These are phyloP conservation scores for Penicillium paneum DNA, from an alignment of 2,329 filamentous ascomycete genomes.

Conservation along the genomic window DNA sequence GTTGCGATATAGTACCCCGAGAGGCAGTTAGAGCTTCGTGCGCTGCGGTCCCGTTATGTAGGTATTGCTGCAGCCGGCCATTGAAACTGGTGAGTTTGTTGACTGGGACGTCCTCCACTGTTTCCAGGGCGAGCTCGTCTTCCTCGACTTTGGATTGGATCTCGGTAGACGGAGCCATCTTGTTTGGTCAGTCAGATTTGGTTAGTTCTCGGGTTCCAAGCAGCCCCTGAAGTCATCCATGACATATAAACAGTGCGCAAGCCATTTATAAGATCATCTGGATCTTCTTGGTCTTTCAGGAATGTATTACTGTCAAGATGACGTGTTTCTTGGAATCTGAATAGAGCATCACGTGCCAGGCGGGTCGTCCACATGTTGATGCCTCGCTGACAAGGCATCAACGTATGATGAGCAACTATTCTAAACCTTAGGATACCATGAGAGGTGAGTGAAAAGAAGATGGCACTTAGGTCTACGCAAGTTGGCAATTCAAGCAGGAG, in stretches of 20 bases:
- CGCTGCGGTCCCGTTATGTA: constrained; percentile 20
- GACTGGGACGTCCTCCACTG: constrained; percentile 29
- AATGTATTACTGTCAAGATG: neutral
- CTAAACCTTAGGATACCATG: neutral
- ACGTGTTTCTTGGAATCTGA: neutral
- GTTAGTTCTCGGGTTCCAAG: neutral
- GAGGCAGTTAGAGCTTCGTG: neutral
- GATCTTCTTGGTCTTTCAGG: neutral
- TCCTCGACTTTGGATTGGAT: constrained; percentile 11
- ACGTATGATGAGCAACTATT: neutral
- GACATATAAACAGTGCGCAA: neutral
- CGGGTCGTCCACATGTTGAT: neutral
- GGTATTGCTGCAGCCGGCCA: constrained; percentile 34
- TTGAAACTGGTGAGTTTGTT: constrained; percentile 37
- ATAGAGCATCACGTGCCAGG: neutral
- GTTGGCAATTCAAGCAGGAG: neutral
- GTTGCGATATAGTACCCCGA: constrained; percentile 1
- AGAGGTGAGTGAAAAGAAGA: neutral
- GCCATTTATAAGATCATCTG: neutral
- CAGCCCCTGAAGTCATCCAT: neutral
- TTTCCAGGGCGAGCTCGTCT: neutral
- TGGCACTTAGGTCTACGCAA: neutral
- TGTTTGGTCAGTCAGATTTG: constrained; percentile 1
- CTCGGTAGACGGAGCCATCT: neutral
- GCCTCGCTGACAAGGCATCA: neutral